Evolutionary conservation across 1,284 basidiomycete species (phyloP).

Genomic region (Leccinum pachyderme): DNA sequence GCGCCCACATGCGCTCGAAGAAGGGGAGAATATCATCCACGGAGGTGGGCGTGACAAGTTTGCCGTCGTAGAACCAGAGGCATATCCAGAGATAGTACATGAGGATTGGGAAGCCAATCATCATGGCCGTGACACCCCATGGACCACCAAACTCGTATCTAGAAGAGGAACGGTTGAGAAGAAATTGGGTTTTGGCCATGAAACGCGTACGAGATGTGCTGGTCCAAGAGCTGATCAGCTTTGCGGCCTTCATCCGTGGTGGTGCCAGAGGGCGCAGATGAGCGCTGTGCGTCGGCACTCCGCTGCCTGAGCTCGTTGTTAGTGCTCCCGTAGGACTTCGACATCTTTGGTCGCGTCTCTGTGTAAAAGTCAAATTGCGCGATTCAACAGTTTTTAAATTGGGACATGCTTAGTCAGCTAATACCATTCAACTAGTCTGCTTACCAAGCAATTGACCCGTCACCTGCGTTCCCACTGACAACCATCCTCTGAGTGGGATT

Average conservation of each 20-base stretch:
- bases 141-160: constrained; percentile 98
- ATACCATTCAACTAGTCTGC: background rate
- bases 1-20: constrained; percentile 78
- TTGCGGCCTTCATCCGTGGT: constrained; percentile 36
- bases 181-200: background rate
- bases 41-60: constrained; percentile 74
- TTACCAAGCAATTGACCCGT: constrained; percentile 3
- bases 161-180: constrained; percentile 12
- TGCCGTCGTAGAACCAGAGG: constrained; percentile 93
- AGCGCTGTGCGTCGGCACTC: constrained; percentile 14
- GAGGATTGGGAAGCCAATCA: constrained; percentile 88
- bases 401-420: constrained; percentile 17
- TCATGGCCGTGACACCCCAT: constrained; percentile 88
- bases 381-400: constrained; percentile 10
- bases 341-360: constrained; percentile 21
- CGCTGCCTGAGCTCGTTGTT: constrained; percentile 27
- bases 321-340: constrained; percentile 27
- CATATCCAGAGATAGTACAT: constrained; percentile 99
- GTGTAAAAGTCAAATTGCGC: constrained; percentile 15
- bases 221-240: constrained; percentile 65
- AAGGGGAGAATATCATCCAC: constrained; percentile 78
- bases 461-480: background rate
- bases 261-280: background rate
- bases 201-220: constrained; percentile 61
- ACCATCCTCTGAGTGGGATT: constrained; percentile 3